phyloP scores from a whole-genome alignment of 1,139 yeast genomes.

The Magnusiomyces suaveolens region DNA sequence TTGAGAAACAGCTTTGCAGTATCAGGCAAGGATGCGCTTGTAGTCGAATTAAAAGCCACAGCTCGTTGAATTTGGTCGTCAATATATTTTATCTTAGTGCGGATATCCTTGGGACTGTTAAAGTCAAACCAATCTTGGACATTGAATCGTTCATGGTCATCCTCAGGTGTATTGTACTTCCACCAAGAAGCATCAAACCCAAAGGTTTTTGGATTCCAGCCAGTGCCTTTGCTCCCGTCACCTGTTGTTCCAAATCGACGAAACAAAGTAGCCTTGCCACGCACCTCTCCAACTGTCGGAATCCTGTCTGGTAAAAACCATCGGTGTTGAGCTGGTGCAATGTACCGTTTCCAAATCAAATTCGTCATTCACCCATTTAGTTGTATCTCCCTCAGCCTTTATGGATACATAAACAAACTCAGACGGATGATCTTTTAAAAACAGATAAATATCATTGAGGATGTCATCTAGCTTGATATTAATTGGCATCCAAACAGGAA shows the following conservation, averaged over 20 bases:
- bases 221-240: conserved; percentile 31
- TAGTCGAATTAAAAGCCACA: conserved; percentile 39
- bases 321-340: conserved; percentile 41
- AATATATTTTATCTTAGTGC: conserved; percentile 50
- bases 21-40: conserved; percentile 32
- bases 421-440: conserved; percentile 42
- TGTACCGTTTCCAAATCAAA: conserved; percentile 57
- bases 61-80: conserved; percentile 50
- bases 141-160: conserved; percentile 51
- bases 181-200: conserved; percentile 69
- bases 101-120: conserved; percentile 42
- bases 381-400: conserved; percentile 61
- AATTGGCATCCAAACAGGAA: conserved; percentile 58
- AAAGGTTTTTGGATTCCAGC: conserved; percentile 26
- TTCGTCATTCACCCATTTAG: conserved; percentile 53
- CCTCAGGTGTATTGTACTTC: conserved; percentile 57
- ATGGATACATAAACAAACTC: conserved; percentile 62
- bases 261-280: conserved; percentile 60
- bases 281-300: conserved; percentile 51
- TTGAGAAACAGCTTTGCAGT: conserved; percentile 50
- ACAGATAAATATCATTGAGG: conserved; percentile 50
- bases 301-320: conserved; percentile 54
- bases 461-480: conserved; percentile 43
- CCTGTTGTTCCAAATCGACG: conserved; percentile 59
- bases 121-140: conserved; percentile 75